Conservation (phyloP, 108 stramenopile genomes). For the Nitzschia sp. region DNA sequence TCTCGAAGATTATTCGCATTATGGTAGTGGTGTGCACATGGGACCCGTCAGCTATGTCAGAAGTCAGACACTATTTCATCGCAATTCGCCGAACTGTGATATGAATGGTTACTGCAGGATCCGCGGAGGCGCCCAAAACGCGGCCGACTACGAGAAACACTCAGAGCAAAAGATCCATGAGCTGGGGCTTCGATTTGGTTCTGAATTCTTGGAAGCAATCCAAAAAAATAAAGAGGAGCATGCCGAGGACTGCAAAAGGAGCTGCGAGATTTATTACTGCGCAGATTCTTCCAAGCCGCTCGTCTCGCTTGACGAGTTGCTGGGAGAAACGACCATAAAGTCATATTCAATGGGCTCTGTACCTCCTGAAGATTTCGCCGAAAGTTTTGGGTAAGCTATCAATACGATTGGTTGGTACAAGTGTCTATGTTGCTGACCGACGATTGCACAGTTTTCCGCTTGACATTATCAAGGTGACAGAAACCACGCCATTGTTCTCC, state of each 20-base stretch:
- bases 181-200: conserved; percentile 39
- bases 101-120: conserved; percentile 4
- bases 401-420: neutral
- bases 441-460: conserved; percentile 46
- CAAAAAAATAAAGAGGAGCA: conserved; percentile 52
- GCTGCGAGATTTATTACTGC: conserved; percentile 65
- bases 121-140: neutral
- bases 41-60: conserved; percentile 43
- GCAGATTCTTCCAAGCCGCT: conserved; percentile 22
- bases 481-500: conserved; percentile 45
- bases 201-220: conserved; percentile 43
- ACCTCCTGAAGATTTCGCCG: conserved; percentile 69
- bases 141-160: conserved; percentile 25
- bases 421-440: neutral
- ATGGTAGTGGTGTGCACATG: conserved; percentile 24
- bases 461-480: conserved; percentile 62
- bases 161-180: conserved; percentile 26
- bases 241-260: conserved; percentile 48
- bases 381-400: conserved; percentile 46
- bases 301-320: neutral
- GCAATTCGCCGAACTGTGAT: neutral
- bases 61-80: conserved; percentile 3
- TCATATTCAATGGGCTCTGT: conserved; percentile 63
- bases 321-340: conserved; percentile 40
- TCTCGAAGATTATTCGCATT: conserved; percentile 19